These are phyloP conservation scores for Ocimum tenuiflorum DNA, from an alignment of 257 asterid species.

Conservation along the genomic window DNA sequence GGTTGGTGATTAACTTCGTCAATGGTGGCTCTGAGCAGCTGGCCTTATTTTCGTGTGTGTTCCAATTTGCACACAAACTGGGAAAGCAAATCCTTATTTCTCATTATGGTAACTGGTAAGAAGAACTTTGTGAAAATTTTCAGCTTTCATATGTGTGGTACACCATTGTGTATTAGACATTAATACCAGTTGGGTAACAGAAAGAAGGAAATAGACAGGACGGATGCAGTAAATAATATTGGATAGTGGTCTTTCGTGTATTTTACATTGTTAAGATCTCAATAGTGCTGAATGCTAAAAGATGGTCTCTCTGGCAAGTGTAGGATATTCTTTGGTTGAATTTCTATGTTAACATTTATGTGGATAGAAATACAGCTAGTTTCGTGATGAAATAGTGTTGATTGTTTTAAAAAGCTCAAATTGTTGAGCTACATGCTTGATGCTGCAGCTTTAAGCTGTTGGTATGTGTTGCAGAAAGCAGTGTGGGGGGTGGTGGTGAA, in stretches of 20 bases:
- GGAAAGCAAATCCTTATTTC: not conserved
- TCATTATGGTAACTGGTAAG: not conserved
- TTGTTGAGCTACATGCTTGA: not conserved
- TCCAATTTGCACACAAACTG: not conserved
- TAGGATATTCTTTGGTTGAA: not conserved
- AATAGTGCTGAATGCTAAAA: too few species aligned
- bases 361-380: too few species aligned
- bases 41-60: not conserved
- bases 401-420: not conserved
- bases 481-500: not conserved
- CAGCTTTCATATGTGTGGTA: not conserved
- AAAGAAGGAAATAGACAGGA: not conserved
- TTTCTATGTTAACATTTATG: too few species aligned
- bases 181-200: not conserved
- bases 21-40: not conserved
- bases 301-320: not conserved
- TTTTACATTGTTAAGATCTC: not conserved
- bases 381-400: not conserved
- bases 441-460: constrained; percentile 1
- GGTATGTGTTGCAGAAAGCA: constrained; percentile 27
- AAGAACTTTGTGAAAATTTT: not conserved
- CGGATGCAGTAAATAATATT: not conserved
- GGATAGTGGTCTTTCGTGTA: too few species aligned
- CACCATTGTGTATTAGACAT: not conserved
- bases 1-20: not conserved